Evolutionary conservation across 2,329 filamentous ascomycete species (phyloP).

Genomic region (Pseudocercospora eumusae): DNA sequence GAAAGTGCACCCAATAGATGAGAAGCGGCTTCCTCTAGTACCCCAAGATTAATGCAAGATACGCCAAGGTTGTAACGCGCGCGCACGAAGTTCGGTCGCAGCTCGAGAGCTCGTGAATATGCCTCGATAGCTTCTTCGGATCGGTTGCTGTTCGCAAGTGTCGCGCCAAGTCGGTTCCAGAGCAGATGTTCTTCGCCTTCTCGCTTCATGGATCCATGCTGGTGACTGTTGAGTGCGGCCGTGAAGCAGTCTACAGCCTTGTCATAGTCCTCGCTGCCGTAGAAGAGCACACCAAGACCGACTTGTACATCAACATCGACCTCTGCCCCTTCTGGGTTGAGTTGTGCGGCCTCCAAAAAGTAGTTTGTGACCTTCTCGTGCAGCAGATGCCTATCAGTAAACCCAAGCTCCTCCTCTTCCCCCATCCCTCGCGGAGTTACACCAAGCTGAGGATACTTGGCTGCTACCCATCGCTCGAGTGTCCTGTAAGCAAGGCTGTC

Average conservation of each 20-base stretch:
- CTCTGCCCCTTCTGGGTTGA: constrained; percentile 86
- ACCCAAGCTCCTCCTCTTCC: constrained; percentile 70
- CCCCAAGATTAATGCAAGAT: constrained; percentile 95
- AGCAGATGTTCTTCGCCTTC: constrained; percentile 86
- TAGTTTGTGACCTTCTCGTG: constrained; percentile 88
- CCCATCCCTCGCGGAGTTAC: constrained; percentile 69
- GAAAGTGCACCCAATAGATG: constrained; percentile 88
- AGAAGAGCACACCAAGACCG: constrained; percentile 93
- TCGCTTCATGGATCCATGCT: constrained; percentile 80
- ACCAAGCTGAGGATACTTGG: constrained; percentile 85
- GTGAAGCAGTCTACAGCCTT: constrained; percentile 99
- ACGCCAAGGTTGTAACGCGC: constrained; percentile 96
- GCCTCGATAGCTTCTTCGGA: constrained; percentile 95
- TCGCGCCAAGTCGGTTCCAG: constrained; percentile 96
- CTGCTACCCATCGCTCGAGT: constrained; percentile 92
- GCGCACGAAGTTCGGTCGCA: constrained; percentile 94
- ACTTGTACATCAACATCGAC: constrained; percentile 99
- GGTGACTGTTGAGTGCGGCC: constrained; percentile 80
- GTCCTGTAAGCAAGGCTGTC: constrained; percentile 96
- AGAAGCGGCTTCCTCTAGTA: constrained; percentile 86
- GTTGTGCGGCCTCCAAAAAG: constrained; percentile 89
- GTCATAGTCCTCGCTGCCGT: constrained; percentile 95
- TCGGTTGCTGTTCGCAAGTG: constrained; percentile 89
- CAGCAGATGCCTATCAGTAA: constrained; percentile 86
- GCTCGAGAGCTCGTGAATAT: constrained; percentile 86